Evolutionary conservation across 169 alveolate species (phyloP).

Genomic region (Ichthyophthirius multifiliis): DNA sequence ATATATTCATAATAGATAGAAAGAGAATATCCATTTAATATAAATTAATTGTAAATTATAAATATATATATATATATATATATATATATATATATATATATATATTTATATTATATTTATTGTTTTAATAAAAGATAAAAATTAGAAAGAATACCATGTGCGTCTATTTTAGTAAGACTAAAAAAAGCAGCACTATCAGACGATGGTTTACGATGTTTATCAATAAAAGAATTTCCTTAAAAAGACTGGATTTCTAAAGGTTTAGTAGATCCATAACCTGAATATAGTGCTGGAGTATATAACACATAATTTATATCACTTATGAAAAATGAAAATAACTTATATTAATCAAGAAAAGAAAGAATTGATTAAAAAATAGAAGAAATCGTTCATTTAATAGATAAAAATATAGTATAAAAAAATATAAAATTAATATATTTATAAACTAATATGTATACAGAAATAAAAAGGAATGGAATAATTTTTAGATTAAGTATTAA

Average conservation of each 20-base stretch:
- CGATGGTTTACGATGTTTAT: conserved; percentile 51
- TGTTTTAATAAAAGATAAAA: conserved; percentile 5
- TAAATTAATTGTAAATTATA: conserved; percentile 29
- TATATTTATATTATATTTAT: no score
- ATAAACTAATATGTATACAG: neutral
- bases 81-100: neutral
- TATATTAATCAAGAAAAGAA: conserved; percentile 39
- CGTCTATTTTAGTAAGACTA: conserved; percentile 62
- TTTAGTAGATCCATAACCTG: conserved; percentile 58
- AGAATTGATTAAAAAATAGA: conserved; percentile 43
- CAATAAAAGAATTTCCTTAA: conserved; percentile 50
- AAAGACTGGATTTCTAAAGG: conserved; percentile 48
- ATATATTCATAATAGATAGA: conserved; percentile 48
- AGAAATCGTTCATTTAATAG: conserved; percentile 37
- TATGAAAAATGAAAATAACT: conserved; percentile 41
- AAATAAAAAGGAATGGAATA: conserved; percentile 3
- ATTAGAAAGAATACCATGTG: conserved; percentile 71
- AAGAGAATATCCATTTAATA: conserved; percentile 54
- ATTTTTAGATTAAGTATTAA: conserved; percentile 48
- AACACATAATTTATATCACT: conserved; percentile 44
- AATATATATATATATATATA: neutral
- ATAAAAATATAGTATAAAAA: conserved; percentile 2
- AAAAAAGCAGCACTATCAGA: conserved; percentile 51
- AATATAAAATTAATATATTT: neutral
- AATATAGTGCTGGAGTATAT: conserved; percentile 51